Conservation (phyloP, 768 basidiomycete species). For the Hortiboletus campestris region DNA sequence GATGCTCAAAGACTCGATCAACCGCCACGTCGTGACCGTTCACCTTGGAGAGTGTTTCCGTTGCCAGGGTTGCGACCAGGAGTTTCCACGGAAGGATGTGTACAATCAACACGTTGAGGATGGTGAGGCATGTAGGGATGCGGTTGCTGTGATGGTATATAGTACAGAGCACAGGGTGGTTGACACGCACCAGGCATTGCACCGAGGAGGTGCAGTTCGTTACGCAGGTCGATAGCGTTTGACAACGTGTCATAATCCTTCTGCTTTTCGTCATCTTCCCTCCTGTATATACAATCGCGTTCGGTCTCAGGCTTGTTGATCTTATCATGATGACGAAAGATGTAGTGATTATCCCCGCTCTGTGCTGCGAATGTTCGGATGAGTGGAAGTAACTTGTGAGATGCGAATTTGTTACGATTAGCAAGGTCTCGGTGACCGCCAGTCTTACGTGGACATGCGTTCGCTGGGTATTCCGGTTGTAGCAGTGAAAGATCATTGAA, state of each 20-base stretch:
- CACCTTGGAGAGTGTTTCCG: conserved; percentile 6
- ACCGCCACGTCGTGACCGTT: conserved; percentile 4
- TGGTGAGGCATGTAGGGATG: background rate
- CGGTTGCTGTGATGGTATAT: background rate
- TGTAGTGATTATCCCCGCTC: no score
- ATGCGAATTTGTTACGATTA: no score
- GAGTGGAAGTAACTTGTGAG: no score
- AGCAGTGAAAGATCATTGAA: no score
- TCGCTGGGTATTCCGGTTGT: no score
- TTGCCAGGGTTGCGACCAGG: conserved; percentile 2
- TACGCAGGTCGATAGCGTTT: background rate
- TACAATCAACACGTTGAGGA: conserved; percentile 1
- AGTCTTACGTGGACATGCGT: no score
- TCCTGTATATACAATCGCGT: background rate
- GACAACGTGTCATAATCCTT: background rate
- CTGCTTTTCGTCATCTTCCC: background rate
- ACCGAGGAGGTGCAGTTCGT: background rate
- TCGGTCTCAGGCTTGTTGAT: no score
- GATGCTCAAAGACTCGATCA: conserved; percentile 6
- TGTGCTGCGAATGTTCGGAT: no score
- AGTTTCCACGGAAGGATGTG: conserved; percentile 6
- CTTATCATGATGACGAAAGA: no score
- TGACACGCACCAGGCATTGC: background rate
- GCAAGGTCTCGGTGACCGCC: no score
- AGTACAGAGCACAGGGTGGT: background rate